These are phyloP conservation scores for Orbilia javanica DNA, from an alignment of 2,329 filamentous ascomycete genomes.

Conservation along the genomic window DNA sequence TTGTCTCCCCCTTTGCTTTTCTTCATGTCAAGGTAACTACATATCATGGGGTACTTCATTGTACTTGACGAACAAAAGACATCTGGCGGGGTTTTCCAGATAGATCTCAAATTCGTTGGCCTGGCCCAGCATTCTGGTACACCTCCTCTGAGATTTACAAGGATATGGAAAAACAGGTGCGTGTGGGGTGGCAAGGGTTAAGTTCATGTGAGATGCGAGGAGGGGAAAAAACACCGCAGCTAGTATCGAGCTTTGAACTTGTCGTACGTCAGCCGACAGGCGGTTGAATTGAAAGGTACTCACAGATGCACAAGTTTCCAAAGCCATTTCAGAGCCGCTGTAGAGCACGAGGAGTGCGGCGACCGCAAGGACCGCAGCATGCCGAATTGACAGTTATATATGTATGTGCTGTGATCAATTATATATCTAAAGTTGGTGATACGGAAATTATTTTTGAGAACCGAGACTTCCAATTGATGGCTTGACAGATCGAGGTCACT, in stretches of 20 bases:
- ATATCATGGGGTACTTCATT: conserved; percentile 33
- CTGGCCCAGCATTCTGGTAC: conserved; percentile 44
- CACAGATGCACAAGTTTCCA: conserved; percentile 35
- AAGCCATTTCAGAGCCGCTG: conserved; percentile 20
- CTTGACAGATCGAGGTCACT: too few relatives aligned
- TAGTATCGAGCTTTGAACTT: conserved; percentile 28
- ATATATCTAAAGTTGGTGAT: conserved; percentile 16
- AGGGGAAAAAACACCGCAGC: conserved; percentile 44
- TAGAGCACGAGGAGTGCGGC: conserved; percentile 37
- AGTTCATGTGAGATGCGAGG: conserved; percentile 20
- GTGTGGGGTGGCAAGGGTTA: conserved; percentile 23
- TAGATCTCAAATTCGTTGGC: conserved; percentile 19
- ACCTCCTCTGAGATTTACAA: conserved; percentile 36
- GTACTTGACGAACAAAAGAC: conserved; percentile 30
- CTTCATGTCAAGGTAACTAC: conserved; percentile 8
- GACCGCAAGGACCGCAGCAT: conserved; percentile 46
- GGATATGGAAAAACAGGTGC: conserved; percentile 29
- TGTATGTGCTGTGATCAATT: too few relatives aligned
- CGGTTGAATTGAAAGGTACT: conserved; percentile 25
- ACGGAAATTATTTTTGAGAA: conserved; percentile 17
- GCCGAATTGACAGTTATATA: conserved; percentile 6
- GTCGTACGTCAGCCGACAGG: conserved; percentile 3
- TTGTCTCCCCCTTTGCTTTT: conserved; percentile 1
- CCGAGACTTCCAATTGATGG: not conserved
- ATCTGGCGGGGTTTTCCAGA: conserved; percentile 35